A percentile compares a stretch with the other conserved stretches of the same genome.
Evolutionary conservation across 2,329 filamentous ascomycete species (phyloP).

Genomic region (Monilinia aucupariae): DNA sequence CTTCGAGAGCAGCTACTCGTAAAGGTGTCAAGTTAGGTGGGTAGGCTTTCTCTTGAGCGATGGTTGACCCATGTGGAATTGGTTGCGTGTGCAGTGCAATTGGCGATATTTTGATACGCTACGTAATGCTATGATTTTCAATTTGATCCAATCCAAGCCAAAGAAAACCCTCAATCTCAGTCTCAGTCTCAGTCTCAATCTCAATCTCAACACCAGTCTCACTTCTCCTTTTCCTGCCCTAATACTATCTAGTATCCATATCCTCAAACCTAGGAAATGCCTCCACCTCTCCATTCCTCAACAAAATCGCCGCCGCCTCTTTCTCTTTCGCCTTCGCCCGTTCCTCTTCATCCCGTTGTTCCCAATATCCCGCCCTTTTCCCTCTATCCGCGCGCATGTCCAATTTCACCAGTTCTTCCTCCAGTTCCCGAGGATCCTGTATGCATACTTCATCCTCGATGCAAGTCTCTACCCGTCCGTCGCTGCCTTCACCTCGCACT

Average conservation of each 20-base stretch:
- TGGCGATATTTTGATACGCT: too few relatives aligned
- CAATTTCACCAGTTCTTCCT: constrained; percentile 2
- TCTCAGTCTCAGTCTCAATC: too few relatives aligned
- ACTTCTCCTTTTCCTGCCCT: too few relatives aligned
- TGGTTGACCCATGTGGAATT: too few relatives aligned
- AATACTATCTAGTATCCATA: background rate
- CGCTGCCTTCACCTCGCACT: background rate
- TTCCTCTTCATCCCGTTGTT: background rate
- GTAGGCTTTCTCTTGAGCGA: too few relatives aligned
- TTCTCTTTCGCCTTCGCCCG: background rate
- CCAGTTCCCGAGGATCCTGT: background rate
- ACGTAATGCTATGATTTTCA: too few relatives aligned
- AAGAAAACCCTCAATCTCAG: too few relatives aligned
- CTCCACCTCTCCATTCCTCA: constrained; percentile 4
- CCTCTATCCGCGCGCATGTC: background rate
- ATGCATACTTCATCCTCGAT: constrained; percentile 11
- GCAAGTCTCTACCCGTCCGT: too few relatives aligned
- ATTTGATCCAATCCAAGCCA: background rate
- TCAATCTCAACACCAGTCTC: background rate
- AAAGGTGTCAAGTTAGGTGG: too few relatives aligned
- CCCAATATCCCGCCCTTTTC: constrained; percentile 3
- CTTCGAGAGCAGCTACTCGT: too few relatives aligned
- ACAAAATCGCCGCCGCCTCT: background rate
- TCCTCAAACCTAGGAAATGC: constrained; percentile 14
- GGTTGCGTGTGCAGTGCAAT: too few relatives aligned